Base-by-base conservation (phyloP, 441 rosid genomes). In the Brassica hybrid region DNA sequence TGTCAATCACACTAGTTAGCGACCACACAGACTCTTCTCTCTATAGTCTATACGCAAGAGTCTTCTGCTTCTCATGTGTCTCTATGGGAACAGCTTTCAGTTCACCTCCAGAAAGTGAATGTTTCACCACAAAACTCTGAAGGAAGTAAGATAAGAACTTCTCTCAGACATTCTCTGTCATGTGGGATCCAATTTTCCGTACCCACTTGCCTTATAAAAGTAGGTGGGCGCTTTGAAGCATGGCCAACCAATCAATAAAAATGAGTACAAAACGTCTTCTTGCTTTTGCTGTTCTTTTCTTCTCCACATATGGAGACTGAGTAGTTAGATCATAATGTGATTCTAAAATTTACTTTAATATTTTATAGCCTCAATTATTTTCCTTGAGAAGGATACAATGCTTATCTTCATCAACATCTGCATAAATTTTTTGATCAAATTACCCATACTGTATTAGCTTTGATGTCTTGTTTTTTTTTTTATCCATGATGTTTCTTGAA, bases 141-240 rank as follows among this genome's bases (percentile, higher is more conserved):
- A 8, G 92, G 91, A 14, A 91, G 67, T 85, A 92, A 89, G 17
- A 80, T 84, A 18, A 85, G 87, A 91, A 93, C 86, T 92, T 87
- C 76, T 87, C 97, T 4, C 91, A 87, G 77, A 94, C 98, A 14
- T 94, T 91, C 83, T 92, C 86, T 13, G 82, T 88, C 57, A 81
- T 86, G 83, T 93, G 98, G 97, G 97, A 89, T 78, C 83, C 75
- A 82, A 84, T 90, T 72, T 84, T 91, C 0, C 88, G 92, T 73
- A 94, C 96, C 17, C 80, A 91, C 72, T 88, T 93, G 99, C 92
- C 94, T 64, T 91, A 90, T 73, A n/a, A n/a, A n/a, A 78, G 80
- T 65, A 32, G 86, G 76, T 2, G 93, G 95, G 5, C 92, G 92
- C 60, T 86, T 92, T 69, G 90, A 85, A 74, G 71, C 82, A 3